phyloP scores from a whole-genome alignment of 1,139 yeast genomes.

The Debaryomycetaceae sp. region DNA sequence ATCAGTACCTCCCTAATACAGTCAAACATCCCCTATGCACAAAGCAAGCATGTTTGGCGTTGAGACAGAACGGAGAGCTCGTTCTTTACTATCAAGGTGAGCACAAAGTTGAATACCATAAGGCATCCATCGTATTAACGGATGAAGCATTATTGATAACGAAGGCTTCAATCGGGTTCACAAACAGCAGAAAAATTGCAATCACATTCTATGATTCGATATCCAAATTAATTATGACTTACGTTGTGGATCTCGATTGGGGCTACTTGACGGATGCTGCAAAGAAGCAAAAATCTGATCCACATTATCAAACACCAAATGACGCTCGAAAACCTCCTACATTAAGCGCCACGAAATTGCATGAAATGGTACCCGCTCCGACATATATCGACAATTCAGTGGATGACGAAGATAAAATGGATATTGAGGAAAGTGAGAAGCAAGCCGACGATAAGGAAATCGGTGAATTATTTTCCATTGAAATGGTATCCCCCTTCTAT shows the following conservation, averaged over 20 bases:
- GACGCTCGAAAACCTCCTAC: conserved; percentile 27
- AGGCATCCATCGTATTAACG: conserved; percentile 21
- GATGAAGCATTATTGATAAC: conserved; percentile 25
- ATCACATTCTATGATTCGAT: conserved; percentile 46
- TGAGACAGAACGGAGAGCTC: conserved; percentile 62
- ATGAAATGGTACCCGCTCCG: conserved; percentile 29
- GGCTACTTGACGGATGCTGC: conserved; percentile 52
- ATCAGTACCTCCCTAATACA: conserved; percentile 58
- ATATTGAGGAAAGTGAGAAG: conserved; percentile 10
- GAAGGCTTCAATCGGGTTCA: conserved; percentile 60
- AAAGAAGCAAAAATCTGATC: conserved; percentile 43
- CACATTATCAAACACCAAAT: conserved; percentile 51
- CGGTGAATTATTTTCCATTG: conserved; percentile 23
- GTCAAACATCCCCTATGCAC: conserved; percentile 65
- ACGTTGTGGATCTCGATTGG: conserved; percentile 56
- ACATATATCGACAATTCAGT: conserved; percentile 8
- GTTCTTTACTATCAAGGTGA: conserved; percentile 61
- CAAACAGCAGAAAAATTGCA: conserved; percentile 46
- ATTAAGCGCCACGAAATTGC: conserved; percentile 19
- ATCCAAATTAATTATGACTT: conserved; percentile 43
- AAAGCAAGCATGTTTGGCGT: conserved; percentile 68
- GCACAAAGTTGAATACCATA: conserved; percentile 56
- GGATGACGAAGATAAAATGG: conserved; percentile 17
- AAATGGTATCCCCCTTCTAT: conserved; percentile 43
- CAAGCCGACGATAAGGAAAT: conserved; percentile 8